A percentile compares a stretch with the other conserved stretches of the same genome.
Evolutionary conservation across 2,329 filamentous ascomycete species (phyloP).

Genomic region (Huntiella abstrusa): DNA sequence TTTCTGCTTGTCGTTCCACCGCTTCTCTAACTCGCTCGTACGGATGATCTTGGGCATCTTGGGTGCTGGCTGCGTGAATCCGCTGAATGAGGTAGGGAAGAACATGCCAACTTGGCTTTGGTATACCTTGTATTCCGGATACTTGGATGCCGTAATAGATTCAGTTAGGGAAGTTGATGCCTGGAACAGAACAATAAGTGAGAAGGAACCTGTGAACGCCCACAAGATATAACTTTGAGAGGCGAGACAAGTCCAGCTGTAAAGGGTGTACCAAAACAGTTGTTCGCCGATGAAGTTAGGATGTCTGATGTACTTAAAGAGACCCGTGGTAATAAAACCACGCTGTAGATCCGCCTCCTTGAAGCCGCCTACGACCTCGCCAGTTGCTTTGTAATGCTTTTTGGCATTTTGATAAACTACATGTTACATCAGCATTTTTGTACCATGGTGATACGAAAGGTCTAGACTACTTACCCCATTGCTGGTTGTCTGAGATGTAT

Average conservation of each 20-base stretch:
- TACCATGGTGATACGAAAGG: constrained; percentile 5
- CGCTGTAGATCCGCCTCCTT: constrained; percentile 64
- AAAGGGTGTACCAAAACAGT: constrained; percentile 69
- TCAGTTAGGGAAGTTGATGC: constrained; percentile 81
- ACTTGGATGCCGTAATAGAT: constrained; percentile 59
- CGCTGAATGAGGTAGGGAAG: constrained; percentile 38
- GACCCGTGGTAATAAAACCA: constrained; percentile 66
- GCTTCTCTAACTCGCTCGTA: constrained; percentile 31
- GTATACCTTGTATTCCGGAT: constrained; percentile 73
- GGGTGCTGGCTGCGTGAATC: constrained; percentile 22
- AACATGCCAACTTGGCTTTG: constrained; percentile 70
- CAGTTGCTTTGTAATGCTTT: constrained; percentile 50
- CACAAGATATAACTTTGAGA: constrained; percentile 59
- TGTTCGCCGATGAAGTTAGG: constrained; percentile 94
- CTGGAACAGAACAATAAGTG: constrained; percentile 68
- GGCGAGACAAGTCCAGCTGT: constrained; percentile 69
- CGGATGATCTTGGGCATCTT: constrained; percentile 27
- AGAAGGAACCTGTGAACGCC: constrained; percentile 50
- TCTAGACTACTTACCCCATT: constrained; percentile 48
- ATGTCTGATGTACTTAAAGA: constrained; percentile 79
- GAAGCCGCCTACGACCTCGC: constrained; percentile 47
- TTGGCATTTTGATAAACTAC: constrained; percentile 68
- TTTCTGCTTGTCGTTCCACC: constrained; percentile 7
- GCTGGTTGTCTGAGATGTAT: constrained; percentile 75
- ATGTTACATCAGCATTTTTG: background rate